Percentiles rank a stretch among this genome's conserved stretches.
These are phyloP conservation scores for Mortierella sp. DNA, from an alignment of 371 early-diverging fungal genomes.

Conservation along the genomic window DNA sequence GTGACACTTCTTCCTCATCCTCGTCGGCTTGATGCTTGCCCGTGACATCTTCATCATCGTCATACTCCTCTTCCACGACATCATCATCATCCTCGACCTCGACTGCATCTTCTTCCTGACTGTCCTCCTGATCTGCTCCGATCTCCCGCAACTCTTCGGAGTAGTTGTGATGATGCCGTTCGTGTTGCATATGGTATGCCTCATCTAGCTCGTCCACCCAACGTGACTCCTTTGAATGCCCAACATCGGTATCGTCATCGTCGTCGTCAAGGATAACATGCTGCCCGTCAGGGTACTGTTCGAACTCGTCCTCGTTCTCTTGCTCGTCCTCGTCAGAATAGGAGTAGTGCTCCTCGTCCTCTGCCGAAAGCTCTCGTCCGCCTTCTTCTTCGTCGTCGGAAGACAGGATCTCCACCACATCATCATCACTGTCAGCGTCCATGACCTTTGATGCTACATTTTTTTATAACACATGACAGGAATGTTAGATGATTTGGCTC, in stretches of 20 bases:
- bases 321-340: not conserved
- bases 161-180: not conserved
- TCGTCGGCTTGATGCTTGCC: not conserved
- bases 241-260: not conserved
- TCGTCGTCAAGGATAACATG: not conserved
- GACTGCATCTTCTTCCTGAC: not conserved
- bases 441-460: not conserved
- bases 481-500: not conserved
- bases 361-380: not conserved
- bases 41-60: not conserved
- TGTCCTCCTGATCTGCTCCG: not conserved
- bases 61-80: not conserved
- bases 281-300: not conserved
- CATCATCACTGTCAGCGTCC: not conserved
- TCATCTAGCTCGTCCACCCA: not conserved
- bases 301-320: not conserved
- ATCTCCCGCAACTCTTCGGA: not conserved
- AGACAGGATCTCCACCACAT: not conserved
- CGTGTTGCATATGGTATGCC: not conserved
- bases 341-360: not conserved
- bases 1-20: not conserved
- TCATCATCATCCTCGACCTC: slow-evolving; percentile 8
- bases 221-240: not conserved
- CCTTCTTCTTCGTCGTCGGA: not conserved
- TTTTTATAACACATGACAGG: not conserved